Conservation (phyloP, 352 stramenopile species). For the Aphanomyces euteiches region DNA sequence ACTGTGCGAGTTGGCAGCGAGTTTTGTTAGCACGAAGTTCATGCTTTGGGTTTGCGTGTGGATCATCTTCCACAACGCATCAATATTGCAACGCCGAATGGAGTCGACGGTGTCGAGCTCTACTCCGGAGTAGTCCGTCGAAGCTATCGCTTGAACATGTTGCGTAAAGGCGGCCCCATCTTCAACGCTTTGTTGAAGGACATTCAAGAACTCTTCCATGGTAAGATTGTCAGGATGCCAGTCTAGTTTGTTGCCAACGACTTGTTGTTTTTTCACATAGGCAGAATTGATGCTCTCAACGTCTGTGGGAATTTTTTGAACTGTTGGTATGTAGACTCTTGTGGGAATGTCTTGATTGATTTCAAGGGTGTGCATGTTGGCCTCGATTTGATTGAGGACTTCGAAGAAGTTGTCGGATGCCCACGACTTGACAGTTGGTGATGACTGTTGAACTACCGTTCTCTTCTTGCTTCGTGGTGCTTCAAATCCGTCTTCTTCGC, state of each 20-base stretch:
- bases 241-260: neutral
- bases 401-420: slow-evolving; percentile 6
- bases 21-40: too few relatives aligned
- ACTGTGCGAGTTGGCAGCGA: too few relatives aligned
- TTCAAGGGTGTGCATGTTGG: neutral
- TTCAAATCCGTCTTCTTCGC: too few relatives aligned
- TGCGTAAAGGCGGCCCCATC: neutral
- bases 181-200: neutral
- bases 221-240: slow-evolving; percentile 19
- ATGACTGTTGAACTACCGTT: too few relatives aligned
- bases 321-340: neutral
- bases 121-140: neutral
- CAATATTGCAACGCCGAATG: too few relatives aligned
- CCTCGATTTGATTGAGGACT: neutral
- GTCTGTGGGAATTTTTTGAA: neutral
- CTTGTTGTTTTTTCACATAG: slow-evolving; percentile 1
- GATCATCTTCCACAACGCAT: too few relatives aligned
- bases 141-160: neutral
- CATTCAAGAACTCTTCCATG: neutral
- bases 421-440: too few relatives aligned
- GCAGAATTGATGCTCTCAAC: neutral
- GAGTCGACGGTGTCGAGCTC: too few relatives aligned
- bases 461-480: too few relatives aligned
- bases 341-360: neutral
- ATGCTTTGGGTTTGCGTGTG: too few relatives aligned